Base-by-base conservation (phyloP, 2,329 filamentous ascomycete species). In the Fusarium guadeloupense region DNA sequence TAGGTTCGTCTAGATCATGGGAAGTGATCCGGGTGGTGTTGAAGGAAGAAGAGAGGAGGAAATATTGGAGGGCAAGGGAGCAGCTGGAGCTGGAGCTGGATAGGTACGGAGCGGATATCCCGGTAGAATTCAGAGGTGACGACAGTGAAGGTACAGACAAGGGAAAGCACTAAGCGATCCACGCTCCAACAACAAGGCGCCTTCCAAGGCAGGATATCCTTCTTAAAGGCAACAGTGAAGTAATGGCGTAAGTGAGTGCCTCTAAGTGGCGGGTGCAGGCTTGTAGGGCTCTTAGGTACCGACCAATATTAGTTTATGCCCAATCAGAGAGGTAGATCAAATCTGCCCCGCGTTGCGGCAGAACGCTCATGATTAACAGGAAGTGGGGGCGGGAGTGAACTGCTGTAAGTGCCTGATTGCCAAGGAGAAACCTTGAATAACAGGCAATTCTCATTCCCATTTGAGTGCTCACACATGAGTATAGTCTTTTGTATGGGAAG, bases 51-150 rank as follows among this genome's bases (percentile, higher is more conserved):
- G 51, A 43, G 17, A 44, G 23, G 6, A 44, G 35, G 17, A 55
- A 42, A 61, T 42, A 17, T 28, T 34, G 20, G 31, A 44, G 14
- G 23, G 23, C 23, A 25, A 25, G 8, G 13, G 25, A 40, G 31
- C n/a, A 37, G 35, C 42, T 21, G 21, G 26, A n/a, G n/a, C n/a
- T n/a, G 20, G 17, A 39, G n/a, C 26, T 40, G 45, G 20, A 38
- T 52, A 37, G n/a, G n/a, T n/a, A 64, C 59, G 59, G 59, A 63
- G 39, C 61, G 61, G 55, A 64, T 61, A 33, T 21, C 38, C 55
- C 61, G 55, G 60, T 45, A 38, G 30, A 23, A 17, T 21, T 23
- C 33, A 50, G 35, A 48, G 21, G 57, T 65, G 62, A 65, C 62
- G 57, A 55, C 62, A 62, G 38, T 44, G 38, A 58, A 43, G 47